Conservation (phyloP, 768 basidiomycete species). For the Russula ochroleuca region DNA sequence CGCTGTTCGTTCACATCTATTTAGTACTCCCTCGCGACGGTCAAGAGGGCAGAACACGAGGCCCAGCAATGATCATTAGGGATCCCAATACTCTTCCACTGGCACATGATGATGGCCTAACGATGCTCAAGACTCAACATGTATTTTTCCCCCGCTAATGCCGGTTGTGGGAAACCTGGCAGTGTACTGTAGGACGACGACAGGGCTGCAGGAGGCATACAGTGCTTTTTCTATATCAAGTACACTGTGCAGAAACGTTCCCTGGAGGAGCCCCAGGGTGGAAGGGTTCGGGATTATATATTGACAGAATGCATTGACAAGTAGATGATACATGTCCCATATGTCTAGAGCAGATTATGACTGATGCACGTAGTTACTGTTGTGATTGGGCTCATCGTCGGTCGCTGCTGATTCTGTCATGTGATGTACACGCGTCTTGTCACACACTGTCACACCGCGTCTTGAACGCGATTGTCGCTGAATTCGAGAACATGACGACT, state of each 20-base stretch:
- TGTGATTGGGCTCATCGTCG: too few relatives aligned
- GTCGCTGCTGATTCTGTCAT: too few relatives aligned
- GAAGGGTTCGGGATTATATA: neutral
- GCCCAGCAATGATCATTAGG: neutral
- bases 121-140: neutral
- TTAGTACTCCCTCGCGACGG: slow-evolving; percentile 16
- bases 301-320: neutral
- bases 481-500: neutral
- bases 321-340: neutral
- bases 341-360: neutral
- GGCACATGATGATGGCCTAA: neutral
- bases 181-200: slow-evolving; percentile 16
- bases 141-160: slow-evolving; percentile 5
- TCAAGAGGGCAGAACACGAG: slow-evolving; percentile 11
- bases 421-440: slow-evolving; percentile 15
- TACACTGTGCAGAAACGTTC: neutral
- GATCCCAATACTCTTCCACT: neutral
- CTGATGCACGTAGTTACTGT: neutral
- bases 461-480: neutral
- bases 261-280: too few relatives aligned
- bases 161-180: slow-evolving; percentile 5
- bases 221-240: slow-evolving; percentile 4
- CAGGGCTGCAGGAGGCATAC: neutral
- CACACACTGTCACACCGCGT: slow-evolving; percentile 2
- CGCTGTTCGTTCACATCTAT: neutral